Conservation (phyloP, 148 eudicot species). For the Camellia granthamiana region DNA sequence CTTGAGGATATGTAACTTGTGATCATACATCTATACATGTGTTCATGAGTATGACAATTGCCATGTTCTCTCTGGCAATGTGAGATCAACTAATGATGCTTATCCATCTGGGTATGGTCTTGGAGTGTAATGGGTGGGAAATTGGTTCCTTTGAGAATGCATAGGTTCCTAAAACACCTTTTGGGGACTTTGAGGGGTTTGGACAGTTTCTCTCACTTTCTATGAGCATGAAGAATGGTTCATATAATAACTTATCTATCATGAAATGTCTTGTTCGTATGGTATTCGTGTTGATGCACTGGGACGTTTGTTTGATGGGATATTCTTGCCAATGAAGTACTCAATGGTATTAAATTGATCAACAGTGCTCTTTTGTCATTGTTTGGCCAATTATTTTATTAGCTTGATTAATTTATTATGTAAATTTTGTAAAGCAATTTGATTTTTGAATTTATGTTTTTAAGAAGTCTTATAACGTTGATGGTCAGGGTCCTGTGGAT, state of each 20-base stretch:
- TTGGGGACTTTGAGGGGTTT: no score
- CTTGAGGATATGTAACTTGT: background rate
- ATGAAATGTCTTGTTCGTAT: no score
- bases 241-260: no score
- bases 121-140: slow-evolving; percentile 25
- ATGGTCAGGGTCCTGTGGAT: background rate
- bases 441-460: background rate
- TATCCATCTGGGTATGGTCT: slow-evolving; percentile 45
- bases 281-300: no score
- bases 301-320: no score
- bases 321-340: no score
- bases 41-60: background rate
- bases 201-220: no score
- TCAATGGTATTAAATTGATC: no score
- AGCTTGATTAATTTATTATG: background rate
- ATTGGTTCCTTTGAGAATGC: slow-evolving; percentile 29
- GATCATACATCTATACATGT: background rate
- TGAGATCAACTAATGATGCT: slow-evolving; percentile 23
- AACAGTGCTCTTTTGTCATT: slow-evolving; percentile 1
- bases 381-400: background rate
- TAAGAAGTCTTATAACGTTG: background rate
- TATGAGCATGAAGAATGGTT: no score
- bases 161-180: slow-evolving; percentile 33
- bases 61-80: slow-evolving; percentile 13
- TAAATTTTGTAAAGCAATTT: background rate